phyloP scores from a whole-genome alignment of 108 stramenopile genomes.

The Cyclotella choctawhatcheeana region DNA sequence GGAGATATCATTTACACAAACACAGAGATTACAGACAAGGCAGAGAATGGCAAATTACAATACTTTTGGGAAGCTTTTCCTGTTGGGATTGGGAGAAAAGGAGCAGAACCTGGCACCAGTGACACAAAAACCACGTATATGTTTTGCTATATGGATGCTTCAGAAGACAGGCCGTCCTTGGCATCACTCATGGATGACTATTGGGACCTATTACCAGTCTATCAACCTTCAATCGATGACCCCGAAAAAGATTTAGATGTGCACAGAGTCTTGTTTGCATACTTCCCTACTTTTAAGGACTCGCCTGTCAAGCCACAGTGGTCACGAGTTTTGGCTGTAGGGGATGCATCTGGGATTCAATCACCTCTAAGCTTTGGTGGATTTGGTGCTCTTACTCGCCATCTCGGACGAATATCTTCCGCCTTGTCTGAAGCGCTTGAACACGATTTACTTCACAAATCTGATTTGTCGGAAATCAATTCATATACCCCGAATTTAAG shows the following conservation, averaged over 20 bases:
- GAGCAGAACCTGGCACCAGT: constrained; percentile 63
- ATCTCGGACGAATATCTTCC: constrained; percentile 79
- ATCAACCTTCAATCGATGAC: constrained; percentile 79
- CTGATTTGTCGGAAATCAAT: constrained; percentile 90
- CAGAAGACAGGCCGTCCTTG: constrained; percentile 76
- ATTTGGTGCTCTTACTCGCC: constrained; percentile 92
- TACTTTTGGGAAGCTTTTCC: constrained; percentile 98
- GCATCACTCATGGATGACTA: constrained; percentile 89
- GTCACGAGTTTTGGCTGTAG: constrained; percentile 83
- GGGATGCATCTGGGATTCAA: constrained; percentile 94
- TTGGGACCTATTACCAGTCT: constrained; percentile 88
- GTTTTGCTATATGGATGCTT: constrained; percentile 94
- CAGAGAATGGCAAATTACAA: constrained; percentile 71
- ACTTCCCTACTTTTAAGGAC: constrained; percentile 94
- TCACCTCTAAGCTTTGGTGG: constrained; percentile 96
- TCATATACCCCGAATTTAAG: constrained; percentile 92
- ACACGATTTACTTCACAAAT: constrained; percentile 75
- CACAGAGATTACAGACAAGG: constrained; percentile 68
- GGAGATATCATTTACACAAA: constrained; percentile 96
- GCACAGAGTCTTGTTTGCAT: constrained; percentile 88
- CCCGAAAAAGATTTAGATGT: constrained; percentile 82
- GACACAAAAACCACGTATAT: constrained; percentile 86
- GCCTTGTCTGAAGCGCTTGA: constrained; percentile 88
- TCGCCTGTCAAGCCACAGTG: constrained; percentile 87
- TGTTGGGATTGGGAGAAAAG: constrained; percentile 84